phyloP scores from a whole-genome alignment of 2,329 filamentous ascomycete genomes.

The Exophiala alcalophila region DNA sequence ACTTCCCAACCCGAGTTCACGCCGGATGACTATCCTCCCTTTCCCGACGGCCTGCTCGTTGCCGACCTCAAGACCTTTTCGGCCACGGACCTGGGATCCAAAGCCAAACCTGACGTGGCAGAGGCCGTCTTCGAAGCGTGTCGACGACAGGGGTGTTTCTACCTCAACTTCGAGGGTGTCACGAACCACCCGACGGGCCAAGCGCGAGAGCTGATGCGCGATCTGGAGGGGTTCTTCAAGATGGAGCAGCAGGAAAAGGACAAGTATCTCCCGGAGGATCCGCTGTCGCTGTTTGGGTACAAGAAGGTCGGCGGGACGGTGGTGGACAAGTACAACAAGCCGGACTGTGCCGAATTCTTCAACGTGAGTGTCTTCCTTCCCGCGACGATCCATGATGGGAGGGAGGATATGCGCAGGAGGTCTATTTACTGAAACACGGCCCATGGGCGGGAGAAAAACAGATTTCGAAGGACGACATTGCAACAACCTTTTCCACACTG shows the following conservation, averaged over 20 bases:
- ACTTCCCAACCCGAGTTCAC: no score
- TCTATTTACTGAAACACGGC: slow-evolving; percentile 3
- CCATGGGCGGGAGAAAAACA: slow-evolving; percentile 1
- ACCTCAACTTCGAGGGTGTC: slow-evolving; percentile 48
- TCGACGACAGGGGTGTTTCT: slow-evolving; percentile 55
- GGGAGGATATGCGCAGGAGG: slow-evolving; percentile 9
- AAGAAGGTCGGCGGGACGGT: slow-evolving; percentile 13
- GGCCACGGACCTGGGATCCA: slow-evolving; percentile 37
- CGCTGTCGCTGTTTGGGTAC: slow-evolving; percentile 34
- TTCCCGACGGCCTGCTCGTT: slow-evolving; percentile 41
- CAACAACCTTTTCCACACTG: no score
- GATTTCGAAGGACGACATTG: slow-evolving; percentile 17
- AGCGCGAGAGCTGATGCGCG: slow-evolving; percentile 45
- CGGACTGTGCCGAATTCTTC: slow-evolving; percentile 28
- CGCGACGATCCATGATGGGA: slow-evolving; percentile 10
- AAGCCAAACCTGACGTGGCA: slow-evolving; percentile 36
- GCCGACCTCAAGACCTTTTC: slow-evolving; percentile 44
- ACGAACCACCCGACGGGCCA: slow-evolving; percentile 40
- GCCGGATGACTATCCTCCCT: no score
- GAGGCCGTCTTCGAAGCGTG: slow-evolving; percentile 39
- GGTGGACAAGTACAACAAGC: slow-evolving; percentile 24
- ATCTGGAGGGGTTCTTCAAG: slow-evolving; percentile 49
- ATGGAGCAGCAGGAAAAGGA: slow-evolving; percentile 36
- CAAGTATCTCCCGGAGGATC: slow-evolving; percentile 23
- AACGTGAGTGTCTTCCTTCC: slow-evolving; percentile 20